Evolutionary conservation across 2,329 filamentous ascomycete genomes (phyloP).

Genomic region (Chaetomiaceae sp.): DNA sequence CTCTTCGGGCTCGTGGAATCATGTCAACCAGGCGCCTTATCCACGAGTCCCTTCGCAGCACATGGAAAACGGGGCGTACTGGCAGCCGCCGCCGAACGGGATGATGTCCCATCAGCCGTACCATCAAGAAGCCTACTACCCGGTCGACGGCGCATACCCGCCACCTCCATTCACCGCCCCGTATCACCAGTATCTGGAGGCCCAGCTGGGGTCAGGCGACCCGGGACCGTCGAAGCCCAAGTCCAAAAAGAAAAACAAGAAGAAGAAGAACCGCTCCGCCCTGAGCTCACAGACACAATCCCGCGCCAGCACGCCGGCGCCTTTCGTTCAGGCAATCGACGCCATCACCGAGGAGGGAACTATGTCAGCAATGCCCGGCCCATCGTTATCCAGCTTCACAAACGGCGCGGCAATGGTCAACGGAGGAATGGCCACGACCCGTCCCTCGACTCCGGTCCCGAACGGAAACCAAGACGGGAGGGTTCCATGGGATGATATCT

Average conservation of each 20-base stretch:
- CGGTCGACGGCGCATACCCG: too few species aligned
- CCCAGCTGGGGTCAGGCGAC: too few species aligned
- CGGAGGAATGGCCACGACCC: too few species aligned
- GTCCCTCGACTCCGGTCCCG: neutral
- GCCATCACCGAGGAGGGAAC: neutral
- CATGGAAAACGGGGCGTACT: neutral
- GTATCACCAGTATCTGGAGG: too few species aligned
- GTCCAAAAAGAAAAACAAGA: neutral
- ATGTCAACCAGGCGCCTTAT: neutral
- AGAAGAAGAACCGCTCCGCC: neutral
- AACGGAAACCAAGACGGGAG: neutral
- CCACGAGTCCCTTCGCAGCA: neutral
- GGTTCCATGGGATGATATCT: neutral
- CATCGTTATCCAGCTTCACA: too few species aligned
- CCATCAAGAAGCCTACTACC: too few species aligned
- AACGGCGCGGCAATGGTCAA: too few species aligned
- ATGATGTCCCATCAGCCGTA: neutral
- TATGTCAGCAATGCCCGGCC: too few species aligned
- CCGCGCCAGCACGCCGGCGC: neutral
- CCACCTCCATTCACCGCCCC: too few species aligned
- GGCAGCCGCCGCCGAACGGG: neutral
- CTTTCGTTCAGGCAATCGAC: neutral
- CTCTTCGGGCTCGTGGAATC: neutral
- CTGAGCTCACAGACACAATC: neutral
- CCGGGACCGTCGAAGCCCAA: neutral